Evolutionary conservation across 1,284 basidiomycete species (phyloP).

Genomic region (Ganoderma multipileum): DNA sequence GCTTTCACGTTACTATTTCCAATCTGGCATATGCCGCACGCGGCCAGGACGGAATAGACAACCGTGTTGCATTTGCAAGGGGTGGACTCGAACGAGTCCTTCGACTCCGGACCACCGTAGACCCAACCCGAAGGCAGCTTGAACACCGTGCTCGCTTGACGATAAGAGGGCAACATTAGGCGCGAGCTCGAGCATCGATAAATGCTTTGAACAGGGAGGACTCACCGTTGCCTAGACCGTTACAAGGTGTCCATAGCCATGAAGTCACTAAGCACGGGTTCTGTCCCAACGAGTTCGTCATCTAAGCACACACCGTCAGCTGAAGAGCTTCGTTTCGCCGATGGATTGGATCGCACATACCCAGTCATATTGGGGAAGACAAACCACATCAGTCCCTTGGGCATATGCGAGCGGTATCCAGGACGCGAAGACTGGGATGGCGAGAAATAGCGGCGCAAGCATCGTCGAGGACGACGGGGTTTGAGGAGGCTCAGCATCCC

Average conservation of each 20-base stretch:
- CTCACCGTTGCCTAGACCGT: background rate
- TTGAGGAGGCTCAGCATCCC: background rate
- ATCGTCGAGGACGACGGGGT: background rate
- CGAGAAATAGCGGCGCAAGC: background rate
- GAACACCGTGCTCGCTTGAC: background rate
- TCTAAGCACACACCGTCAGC: background rate
- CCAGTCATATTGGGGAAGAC: background rate
- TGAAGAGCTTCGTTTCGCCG: background rate
- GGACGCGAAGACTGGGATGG: background rate
- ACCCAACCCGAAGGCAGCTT: background rate
- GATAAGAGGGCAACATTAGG: background rate
- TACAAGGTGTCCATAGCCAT: conserved; percentile 3
- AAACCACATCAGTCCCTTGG: background rate
- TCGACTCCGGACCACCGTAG: background rate
- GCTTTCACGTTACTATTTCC: background rate
- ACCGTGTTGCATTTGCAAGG: conserved; percentile 13
- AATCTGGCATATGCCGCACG: conserved; percentile 8
- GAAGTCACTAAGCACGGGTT: conserved; percentile 9
- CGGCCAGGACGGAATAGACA: conserved; percentile 5
- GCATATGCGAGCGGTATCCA: background rate
- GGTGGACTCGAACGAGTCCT: background rate
- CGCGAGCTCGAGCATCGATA: background rate
- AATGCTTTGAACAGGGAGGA: background rate
- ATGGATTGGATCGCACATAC: background rate
- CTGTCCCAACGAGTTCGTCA: conserved; percentile 4